Conservation (phyloP, 163 green algal genomes). For the Smithsoniella earleae region DNA sequence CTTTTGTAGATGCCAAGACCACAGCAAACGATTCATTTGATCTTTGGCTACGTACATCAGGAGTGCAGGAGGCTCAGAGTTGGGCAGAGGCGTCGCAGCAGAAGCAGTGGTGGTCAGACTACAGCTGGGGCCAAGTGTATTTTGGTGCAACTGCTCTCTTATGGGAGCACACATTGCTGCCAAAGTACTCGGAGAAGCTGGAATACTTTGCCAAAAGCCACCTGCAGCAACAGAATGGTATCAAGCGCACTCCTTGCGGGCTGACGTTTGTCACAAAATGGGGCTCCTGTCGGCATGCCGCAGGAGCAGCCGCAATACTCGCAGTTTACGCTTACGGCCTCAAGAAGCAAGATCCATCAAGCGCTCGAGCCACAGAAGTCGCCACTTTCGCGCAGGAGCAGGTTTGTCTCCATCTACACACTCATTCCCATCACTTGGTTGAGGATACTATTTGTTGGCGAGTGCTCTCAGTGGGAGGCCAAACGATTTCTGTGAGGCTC, state of each 20-base stretch:
- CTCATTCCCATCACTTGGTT: no score
- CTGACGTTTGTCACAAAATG: constrained; percentile 17
- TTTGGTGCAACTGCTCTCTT: constrained; percentile 19
- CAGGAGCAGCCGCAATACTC: neutral
- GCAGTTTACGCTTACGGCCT: constrained; percentile 2
- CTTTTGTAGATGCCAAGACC: no score
- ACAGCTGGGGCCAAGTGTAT: constrained; percentile 23
- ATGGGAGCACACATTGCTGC: neutral
- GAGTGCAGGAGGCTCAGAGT: neutral
- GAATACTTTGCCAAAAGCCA: constrained; percentile 22
- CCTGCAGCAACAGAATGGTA: constrained; percentile 16
- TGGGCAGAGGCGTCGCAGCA: neutral
- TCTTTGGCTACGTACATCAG: neutral
- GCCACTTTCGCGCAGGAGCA: neutral
- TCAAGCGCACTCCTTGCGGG: constrained; percentile 6
- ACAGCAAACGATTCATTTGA: neutral
- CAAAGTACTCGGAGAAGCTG: constrained; percentile 5
- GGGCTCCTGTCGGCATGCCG: constrained; percentile 27
- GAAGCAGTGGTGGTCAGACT: neutral
- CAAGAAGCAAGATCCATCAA: neutral
- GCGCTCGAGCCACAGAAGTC: neutral
- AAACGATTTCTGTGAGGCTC: no score
- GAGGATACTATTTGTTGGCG: no score
- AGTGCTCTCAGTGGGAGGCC: no score
- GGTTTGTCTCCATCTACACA: no score